These are phyloP conservation scores for Tephrocybe sp. DNA, from an alignment of 768 basidiomycete genomes.

Conservation along the genomic window DNA sequence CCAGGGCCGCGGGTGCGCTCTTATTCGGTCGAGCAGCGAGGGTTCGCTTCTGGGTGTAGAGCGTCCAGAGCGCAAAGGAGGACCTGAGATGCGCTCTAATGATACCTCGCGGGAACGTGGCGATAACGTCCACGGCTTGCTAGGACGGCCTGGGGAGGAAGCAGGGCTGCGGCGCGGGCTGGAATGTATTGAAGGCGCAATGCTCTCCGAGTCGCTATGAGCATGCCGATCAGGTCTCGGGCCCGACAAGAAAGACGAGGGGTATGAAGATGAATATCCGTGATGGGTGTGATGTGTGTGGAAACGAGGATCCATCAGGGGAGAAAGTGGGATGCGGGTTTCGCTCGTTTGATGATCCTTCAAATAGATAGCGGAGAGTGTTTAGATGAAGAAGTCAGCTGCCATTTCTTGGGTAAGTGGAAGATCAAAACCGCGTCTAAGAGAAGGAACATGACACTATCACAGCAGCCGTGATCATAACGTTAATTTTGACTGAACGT, in stretches of 20 bases:
- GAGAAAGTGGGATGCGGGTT: not conserved
- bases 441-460: too few species aligned
- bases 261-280: conserved; percentile 7
- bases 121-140: not conserved
- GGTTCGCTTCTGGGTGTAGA: not conserved
- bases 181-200: not conserved
- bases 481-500: too few species aligned
- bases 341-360: too few species aligned
- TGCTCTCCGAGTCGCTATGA: not conserved
- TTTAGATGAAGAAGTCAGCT: too few species aligned
- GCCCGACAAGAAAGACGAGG: not conserved
- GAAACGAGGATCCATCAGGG: not conserved
- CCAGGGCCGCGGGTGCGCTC: not conserved
- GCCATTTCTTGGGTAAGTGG: too few species aligned
- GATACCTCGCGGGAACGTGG: conserved; percentile 4
- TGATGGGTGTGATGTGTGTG: not conserved
- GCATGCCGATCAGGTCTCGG: not conserved
- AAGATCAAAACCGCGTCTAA: too few species aligned
- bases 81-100: not conserved
- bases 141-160: conserved; percentile 2
- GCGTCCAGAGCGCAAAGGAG: not conserved
- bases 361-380: too few species aligned
- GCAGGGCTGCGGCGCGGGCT: conserved; percentile 1
- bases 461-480: too few species aligned
- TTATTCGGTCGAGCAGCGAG: not conserved